Base-by-base conservation (phyloP, 2,329 filamentous ascomycete species). In the Phoma sp. region DNA sequence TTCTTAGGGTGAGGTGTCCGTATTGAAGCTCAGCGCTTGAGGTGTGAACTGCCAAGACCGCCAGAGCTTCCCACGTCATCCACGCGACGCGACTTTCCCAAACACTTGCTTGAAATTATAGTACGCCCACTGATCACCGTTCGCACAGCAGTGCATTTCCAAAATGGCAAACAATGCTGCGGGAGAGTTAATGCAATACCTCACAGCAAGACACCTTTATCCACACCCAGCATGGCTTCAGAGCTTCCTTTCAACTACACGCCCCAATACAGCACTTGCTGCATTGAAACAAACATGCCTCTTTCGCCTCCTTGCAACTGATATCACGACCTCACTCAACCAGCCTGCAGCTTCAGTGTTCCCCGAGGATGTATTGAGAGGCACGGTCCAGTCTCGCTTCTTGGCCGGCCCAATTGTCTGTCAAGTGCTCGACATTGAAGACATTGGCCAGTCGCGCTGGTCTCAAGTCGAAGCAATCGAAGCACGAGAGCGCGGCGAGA, bases 361-460 rank as follows among this genome's bases (percentile, higher is more conserved):
- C 4, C 90, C 92, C 0, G 50, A 74, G 0, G 81, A 84, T 59
- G 75, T 87, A n/a, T 75, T 79, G 40, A 78, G 84, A 60, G 80
- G 83, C 0, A 78, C 83, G 0, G 73, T 82, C 9, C 80, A 83
- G 59, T 85, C 91, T 53, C 74, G 78, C 4, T 77, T 75, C 0
- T 77, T 98, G 0, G 56, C 77, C 0, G 81, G 81, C 1, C 84
- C 91, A 26, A 80, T 93, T 1, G 80, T 88, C 3, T 88, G 95
- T 1, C 95, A 98, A 74, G 84, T 98, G 1, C 78, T 96, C 1
- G 92, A 96, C 65, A 81, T 98, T 7, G 89, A 96, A 69, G 93
- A 98, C 69, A 83, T 98, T 17, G 84, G 87, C 2, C 82, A 84
- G 46, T 92, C 89, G 64, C 84, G 89, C 45, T 96, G 93, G 91